Evolutionary conservation across 2,329 filamentous ascomycete species (phyloP), one percentile per base, ranked within the genome.

Genomic region (Claviceps arundinis): DNA sequence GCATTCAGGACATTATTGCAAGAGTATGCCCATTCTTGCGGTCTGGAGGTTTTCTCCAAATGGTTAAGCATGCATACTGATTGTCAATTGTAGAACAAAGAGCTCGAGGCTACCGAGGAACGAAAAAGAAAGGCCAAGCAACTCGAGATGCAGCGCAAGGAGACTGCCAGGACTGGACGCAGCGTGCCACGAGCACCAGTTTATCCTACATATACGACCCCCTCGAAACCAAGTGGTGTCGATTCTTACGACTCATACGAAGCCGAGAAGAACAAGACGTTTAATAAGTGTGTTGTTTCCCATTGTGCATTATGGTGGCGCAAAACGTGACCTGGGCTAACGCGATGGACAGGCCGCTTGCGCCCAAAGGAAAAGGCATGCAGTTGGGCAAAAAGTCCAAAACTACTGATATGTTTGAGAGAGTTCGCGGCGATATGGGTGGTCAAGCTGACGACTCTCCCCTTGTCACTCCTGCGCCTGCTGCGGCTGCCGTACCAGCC

Each of bases 331-430:
- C n/a, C 38, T 14, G 17, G 37, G 45, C 30, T 41, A 44, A 51
- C 37, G 9, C n/a, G 17, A 38, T 30, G 44, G 47, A n/a, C 57
- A 80, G 75, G 63, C 72, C 77, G 49, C 65, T 80, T 62, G 80
- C 87, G 49, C 80, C 84, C 54, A 89, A 94, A 71, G 89, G 89
- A 62, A 98, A 98, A 75, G 93, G 93, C 60, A 98, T 98, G 94
- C 91, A 97, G 70, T 76, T 98, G 53, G 93, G 93, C 70, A 97
- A 97, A 76, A 98, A 98, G 74, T 95, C 88, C 55, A 97, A 97
- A 75, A 90, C 88, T 22, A 95, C 87, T 34, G 91, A 95, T 68
- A 95, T 97, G 77, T 97, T 95, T 66, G 91, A 97, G 70, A 87
- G 90, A 62, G 90, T 98, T 37, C 85, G 89, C 59, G 88, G 87